phyloP scores from a whole-genome alignment of 169 alveolate species.

The Cyclospora cayetanensis region DNA sequence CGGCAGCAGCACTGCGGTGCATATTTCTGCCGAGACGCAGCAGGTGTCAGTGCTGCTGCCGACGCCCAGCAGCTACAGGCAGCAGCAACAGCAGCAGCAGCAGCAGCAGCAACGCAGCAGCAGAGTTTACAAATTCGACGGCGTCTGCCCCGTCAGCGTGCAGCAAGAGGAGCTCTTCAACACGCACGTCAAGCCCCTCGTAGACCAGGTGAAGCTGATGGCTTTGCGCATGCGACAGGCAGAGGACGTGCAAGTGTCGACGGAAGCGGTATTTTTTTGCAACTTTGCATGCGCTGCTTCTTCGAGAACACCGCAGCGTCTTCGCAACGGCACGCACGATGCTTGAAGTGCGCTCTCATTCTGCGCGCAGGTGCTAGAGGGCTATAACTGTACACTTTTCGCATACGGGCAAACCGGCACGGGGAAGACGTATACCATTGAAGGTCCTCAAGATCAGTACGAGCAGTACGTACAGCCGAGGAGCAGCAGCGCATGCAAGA shows the following conservation, averaged over 20 bases:
- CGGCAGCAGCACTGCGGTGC: conserved; percentile 24
- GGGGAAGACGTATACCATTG: conserved; percentile 65
- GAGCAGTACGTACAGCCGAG: not conserved
- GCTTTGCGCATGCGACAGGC: too few species aligned
- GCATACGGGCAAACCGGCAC: conserved; percentile 73
- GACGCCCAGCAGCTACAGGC: not conserved
- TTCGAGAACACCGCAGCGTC: too few species aligned
- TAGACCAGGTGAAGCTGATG: conserved; percentile 80
- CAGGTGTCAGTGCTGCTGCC: conserved; percentile 30
- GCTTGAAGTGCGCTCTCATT: too few species aligned
- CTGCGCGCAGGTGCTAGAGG: conserved; percentile 82
- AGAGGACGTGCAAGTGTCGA: too few species aligned
- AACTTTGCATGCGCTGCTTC: too few species aligned
- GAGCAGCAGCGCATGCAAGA: not conserved
- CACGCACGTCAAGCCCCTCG: conserved; percentile 86
- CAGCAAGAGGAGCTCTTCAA: conserved; percentile 75
- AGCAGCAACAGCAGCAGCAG: conserved; percentile 42
- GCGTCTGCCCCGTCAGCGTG: conserved; percentile 79
- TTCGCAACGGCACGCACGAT: too few species aligned
- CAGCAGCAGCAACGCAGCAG: conserved; percentile 23
- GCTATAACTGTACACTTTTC: conserved; percentile 81
- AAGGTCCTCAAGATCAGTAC: conserved; percentile 44
- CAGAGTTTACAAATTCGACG: conserved; percentile 81
- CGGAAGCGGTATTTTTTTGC: too few species aligned
- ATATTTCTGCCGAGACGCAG: not conserved